A percentile compares a stretch with the other conserved stretches of the same genome.
Conservation (phyloP, 2,329 filamentous ascomycete genomes). For the Karstenula rhodostoma region DNA sequence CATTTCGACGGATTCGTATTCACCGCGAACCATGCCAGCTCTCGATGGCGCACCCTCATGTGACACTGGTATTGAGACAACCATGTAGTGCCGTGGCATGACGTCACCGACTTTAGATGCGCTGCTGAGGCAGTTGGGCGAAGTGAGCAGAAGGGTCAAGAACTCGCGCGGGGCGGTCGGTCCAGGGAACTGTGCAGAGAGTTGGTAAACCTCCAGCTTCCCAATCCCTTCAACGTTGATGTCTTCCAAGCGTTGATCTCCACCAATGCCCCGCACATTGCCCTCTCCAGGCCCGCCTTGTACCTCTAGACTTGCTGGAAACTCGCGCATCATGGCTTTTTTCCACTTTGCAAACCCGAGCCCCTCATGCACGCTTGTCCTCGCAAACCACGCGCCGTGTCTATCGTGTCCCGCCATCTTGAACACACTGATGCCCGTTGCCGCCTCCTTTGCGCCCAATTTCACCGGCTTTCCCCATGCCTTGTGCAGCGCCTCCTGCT, state of each 20-base stretch:
- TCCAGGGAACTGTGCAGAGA: conserved; percentile 89
- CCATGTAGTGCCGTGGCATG: conserved; percentile 76
- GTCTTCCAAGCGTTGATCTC: conserved; percentile 76
- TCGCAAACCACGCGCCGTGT: conserved; percentile 87
- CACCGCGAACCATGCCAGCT: conserved; percentile 79
- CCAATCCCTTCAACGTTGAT: conserved; percentile 66
- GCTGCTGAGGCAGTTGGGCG: conserved; percentile 60
- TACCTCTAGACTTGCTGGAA: conserved; percentile 77
- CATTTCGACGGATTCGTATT: conserved; percentile 91
- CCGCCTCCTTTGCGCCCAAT: conserved; percentile 74
- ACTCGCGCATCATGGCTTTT: conserved; percentile 78
- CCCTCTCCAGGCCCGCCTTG: conserved; percentile 75
- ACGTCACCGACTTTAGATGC: conserved; percentile 52
- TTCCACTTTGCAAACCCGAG: conserved; percentile 81
- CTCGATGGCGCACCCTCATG: conserved; percentile 77
- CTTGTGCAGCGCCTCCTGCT: conserved; percentile 71
- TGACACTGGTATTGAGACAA: conserved; percentile 83
- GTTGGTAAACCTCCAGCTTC: conserved; percentile 77
- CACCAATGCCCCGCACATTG: conserved; percentile 84
- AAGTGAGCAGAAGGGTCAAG: conserved; percentile 78
- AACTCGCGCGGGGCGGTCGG: conserved; percentile 91
- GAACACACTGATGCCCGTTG: conserved; percentile 78
- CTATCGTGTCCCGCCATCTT: conserved; percentile 82
- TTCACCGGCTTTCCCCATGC: conserved; percentile 88
- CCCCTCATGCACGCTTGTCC: conserved; percentile 82